Evolutionary conservation across 2,329 filamentous ascomycete genomes (phyloP).

Genomic region (Xylaria sp.): DNA sequence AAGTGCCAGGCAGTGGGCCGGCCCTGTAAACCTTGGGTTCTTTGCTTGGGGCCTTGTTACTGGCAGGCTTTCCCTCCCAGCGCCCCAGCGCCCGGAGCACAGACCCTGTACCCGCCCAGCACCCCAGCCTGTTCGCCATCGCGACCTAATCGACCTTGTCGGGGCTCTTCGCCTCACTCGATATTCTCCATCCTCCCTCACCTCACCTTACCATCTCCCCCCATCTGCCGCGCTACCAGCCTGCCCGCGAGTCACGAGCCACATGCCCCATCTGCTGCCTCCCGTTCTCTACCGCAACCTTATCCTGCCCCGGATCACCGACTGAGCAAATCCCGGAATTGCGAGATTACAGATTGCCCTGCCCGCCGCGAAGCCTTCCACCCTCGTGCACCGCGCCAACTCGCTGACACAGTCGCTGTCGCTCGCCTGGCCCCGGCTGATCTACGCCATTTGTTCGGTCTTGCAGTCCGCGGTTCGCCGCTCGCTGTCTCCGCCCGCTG

Average conservation of each 20-base stretch:
- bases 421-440: conserved; percentile 13
- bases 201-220: conserved; percentile 26
- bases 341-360: conserved; percentile 19
- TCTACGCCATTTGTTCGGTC: conserved; percentile 3
- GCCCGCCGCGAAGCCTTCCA: conserved; percentile 16
- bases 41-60: conserved; percentile 1
- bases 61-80: neutral
- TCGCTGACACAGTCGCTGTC: conserved; percentile 3
- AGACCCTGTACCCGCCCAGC: conserved; percentile 11
- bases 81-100: conserved; percentile 4
- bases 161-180: conserved; percentile 34
- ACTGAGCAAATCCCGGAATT: conserved; percentile 15
- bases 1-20: conserved; percentile 12
- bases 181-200: conserved; percentile 23
- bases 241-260: conserved; percentile 33
- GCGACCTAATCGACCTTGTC: conserved; percentile 35
- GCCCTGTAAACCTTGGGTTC: too few relatives aligned
- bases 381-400: conserved; percentile 24
- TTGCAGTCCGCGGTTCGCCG: neutral
- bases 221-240: conserved; percentile 32
- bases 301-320: conserved; percentile 15
- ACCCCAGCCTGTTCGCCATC: conserved; percentile 12
- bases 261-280: conserved; percentile 28
- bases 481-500: conserved; percentile 5
- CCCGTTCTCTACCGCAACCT: conserved; percentile 17